Evolutionary conservation across 495 filamentous ascomycete species (phyloP), one percentile per base, ranked within the genome.

Genomic region (Filosporella fistucella): DNA sequence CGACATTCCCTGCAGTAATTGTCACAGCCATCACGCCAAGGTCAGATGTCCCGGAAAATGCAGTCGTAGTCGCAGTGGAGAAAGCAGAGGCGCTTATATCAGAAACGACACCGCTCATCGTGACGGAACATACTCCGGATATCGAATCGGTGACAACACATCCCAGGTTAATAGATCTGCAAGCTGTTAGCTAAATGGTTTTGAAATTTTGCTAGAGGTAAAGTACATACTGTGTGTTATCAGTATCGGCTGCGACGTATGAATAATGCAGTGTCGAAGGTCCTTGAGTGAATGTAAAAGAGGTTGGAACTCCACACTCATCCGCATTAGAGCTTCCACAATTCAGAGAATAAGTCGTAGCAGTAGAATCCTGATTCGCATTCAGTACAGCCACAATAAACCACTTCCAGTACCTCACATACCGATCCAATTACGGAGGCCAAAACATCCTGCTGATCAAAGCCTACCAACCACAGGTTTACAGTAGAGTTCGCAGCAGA

Each of bases 281-380:
- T 11, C 55, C 50, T 44, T 50, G 35, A 2, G 55, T 54, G 37
- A 51, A 38, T 12, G 33, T 50, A 22, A 58, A 58, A 26, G 21
- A 14, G 10, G 47, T 10, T 4, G 52, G 48, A 18, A 52, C 11
- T 14, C 32, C 48, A 24, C 48, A 52, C 32, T 45, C 34, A 2
- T 20, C 14, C 5, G 26, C 10, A 17, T 44, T 26, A 3, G 32
- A 26, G 21, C 25, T 26, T 8, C 9, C 37, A 34, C 54, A 56
- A 26, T 10, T 21, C 6, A 56, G 11, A 1, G 44, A 44, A 25
- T 56, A 56, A 13, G 48, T 52, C 4, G 54, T 56, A 6, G 54
- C 53, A 12, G 53, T 43, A n/a, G 42, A 35, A 39, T 56, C 43
- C 53, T 51, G 13, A n/a, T n/a, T n/a, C n/a, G n/a, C n/a, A n/a